Evolutionary conservation across 2,329 filamentous ascomycete genomes (phyloP).

Genomic region (Alternaria ventricosa): DNA sequence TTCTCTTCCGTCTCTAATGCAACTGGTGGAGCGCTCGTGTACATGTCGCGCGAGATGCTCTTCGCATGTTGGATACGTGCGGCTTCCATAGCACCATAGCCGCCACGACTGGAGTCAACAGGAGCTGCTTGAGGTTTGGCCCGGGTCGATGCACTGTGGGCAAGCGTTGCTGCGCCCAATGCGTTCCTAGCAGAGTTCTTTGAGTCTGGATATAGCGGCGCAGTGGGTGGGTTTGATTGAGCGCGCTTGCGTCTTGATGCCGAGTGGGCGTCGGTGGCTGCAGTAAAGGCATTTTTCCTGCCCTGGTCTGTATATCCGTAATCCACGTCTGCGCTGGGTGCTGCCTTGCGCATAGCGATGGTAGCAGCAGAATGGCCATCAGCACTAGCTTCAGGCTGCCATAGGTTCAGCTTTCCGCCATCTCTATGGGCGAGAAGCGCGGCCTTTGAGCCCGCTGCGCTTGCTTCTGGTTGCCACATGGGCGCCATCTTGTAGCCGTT

Average conservation of each 20-base stretch:
- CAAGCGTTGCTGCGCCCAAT: slow-evolving; percentile 73
- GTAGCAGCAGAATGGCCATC: slow-evolving; percentile 73
- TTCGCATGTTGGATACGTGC: slow-evolving; percentile 71
- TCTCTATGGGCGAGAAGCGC: slow-evolving; percentile 70
- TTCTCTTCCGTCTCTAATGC: slow-evolving; percentile 75
- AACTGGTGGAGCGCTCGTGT: slow-evolving; percentile 76
- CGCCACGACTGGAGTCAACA: slow-evolving; percentile 48
- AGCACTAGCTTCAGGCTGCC: slow-evolving; percentile 57
- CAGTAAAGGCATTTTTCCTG: slow-evolving; percentile 71
- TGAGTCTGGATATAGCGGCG: slow-evolving; percentile 61
- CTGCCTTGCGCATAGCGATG: slow-evolving; percentile 67
- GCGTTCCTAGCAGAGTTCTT: slow-evolving; percentile 70
- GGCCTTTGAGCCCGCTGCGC: slow-evolving; percentile 73
- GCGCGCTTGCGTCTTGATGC: slow-evolving; percentile 64
- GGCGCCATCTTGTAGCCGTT: slow-evolving; percentile 68
- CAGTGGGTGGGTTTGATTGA: slow-evolving; percentile 62
- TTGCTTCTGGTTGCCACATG: slow-evolving; percentile 68
- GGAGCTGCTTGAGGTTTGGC: slow-evolving; percentile 21
- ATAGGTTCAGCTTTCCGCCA: slow-evolving; percentile 59
- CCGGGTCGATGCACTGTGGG: slow-evolving; percentile 58
- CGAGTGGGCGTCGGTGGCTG: slow-evolving; percentile 79
- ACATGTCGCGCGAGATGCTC: slow-evolving; percentile 76
- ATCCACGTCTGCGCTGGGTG: slow-evolving; percentile 54
- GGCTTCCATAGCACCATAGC: slow-evolving; percentile 61
- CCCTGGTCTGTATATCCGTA: slow-evolving; percentile 58